A percentile compares a stretch with the other conserved stretches of the same genome.
Evolutionary conservation across 2,329 filamentous ascomycete species (phyloP).

Genomic region (Paecilomyces sp.): DNA sequence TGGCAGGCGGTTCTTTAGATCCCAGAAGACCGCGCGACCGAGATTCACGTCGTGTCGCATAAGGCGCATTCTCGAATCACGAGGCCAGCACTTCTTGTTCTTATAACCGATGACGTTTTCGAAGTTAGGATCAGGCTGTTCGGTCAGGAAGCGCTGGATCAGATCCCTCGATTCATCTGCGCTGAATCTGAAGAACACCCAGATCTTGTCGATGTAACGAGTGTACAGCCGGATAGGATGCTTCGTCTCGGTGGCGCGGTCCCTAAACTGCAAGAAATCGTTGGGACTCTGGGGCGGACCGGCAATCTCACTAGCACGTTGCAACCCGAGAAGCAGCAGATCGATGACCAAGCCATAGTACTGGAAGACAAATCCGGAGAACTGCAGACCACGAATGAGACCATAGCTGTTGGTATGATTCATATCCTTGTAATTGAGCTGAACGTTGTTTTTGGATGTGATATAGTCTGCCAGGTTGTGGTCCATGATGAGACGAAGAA

Average conservation of each 20-base stretch:
- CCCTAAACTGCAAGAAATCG: slow-evolving; percentile 95
- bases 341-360: slow-evolving; percentile 97
- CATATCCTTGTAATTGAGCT: slow-evolving; percentile 99
- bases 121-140: slow-evolving; percentile 97
- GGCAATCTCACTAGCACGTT: slow-evolving; percentile 96
- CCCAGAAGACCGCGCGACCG: slow-evolving; percentile 96
- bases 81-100: slow-evolving; percentile 99
- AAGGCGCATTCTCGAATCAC: slow-evolving; percentile 92
- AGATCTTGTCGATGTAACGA: slow-evolving; percentile 95
- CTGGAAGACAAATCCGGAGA: slow-evolving; percentile 98
- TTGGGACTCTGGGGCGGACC: slow-evolving; percentile 90
- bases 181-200: slow-evolving; percentile 91
- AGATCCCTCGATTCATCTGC: slow-evolving; percentile 92
- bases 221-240: slow-evolving; percentile 98
- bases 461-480: slow-evolving; percentile 99
- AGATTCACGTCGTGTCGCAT: slow-evolving; percentile 99
- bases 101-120: slow-evolving; percentile 98
- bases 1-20: slow-evolving; percentile 92
- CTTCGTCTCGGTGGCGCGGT: slow-evolving; percentile 81
- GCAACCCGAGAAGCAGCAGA: slow-evolving; percentile 80
- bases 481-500: slow-evolving; percentile 95
- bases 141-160: slow-evolving; percentile 94
- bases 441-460: slow-evolving; percentile 98
- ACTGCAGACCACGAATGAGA: slow-evolving; percentile 95
- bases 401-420: slow-evolving; percentile 99